A percentile compares a stretch with the other conserved stretches of the same genome.
phyloP scores from a whole-genome alignment of 2,329 filamentous ascomycete species.

The Teratosphaeriaceae sp. region DNA sequence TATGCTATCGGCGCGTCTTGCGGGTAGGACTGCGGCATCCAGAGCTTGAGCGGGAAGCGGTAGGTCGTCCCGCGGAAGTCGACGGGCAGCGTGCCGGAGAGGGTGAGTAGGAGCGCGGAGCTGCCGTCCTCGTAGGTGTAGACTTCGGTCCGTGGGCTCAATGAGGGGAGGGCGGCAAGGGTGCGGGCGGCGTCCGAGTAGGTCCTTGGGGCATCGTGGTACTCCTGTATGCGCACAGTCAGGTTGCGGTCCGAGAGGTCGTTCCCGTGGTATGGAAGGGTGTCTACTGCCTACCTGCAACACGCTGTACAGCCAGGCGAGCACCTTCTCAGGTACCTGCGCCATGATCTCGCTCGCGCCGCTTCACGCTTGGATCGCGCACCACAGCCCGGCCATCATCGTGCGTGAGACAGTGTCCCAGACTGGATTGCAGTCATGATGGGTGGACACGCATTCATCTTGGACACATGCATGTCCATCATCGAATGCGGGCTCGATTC shows the following conservation, averaged over 20 bases:
- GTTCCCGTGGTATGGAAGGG: neutral
- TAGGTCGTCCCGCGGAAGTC: slow-evolving; percentile 83
- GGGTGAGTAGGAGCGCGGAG: slow-evolving; percentile 77
- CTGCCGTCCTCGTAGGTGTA: slow-evolving; percentile 89
- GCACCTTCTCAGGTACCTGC: slow-evolving; percentile 77
- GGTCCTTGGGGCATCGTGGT: slow-evolving; percentile 83
- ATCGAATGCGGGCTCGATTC: too few relatives aligned
- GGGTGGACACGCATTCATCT: too few relatives aligned
- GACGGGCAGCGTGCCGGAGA: slow-evolving; percentile 86
- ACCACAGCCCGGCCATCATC: too few relatives aligned
- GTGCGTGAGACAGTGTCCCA: too few relatives aligned
- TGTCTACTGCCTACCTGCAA: slow-evolving; percentile 41
- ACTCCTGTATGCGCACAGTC: slow-evolving; percentile 60
- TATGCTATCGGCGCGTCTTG: slow-evolving; percentile 79
- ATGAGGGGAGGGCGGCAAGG: slow-evolving; percentile 69
- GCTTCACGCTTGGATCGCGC: too few relatives aligned
- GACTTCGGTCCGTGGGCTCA: slow-evolving; percentile 84
- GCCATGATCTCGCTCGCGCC: slow-evolving; percentile 7
- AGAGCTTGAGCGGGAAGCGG: slow-evolving; percentile 84
- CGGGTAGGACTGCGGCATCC: slow-evolving; percentile 89
- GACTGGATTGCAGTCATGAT: too few relatives aligned
- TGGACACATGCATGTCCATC: too few relatives aligned
- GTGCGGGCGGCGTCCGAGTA: slow-evolving; percentile 86
- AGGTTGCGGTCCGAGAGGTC: neutral
- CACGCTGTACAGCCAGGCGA: slow-evolving; percentile 94